Evolutionary conservation across 2,329 filamentous ascomycete genomes (phyloP), one percentile per base, ranked within the genome.

Genomic region (Xylaria sp.): DNA sequence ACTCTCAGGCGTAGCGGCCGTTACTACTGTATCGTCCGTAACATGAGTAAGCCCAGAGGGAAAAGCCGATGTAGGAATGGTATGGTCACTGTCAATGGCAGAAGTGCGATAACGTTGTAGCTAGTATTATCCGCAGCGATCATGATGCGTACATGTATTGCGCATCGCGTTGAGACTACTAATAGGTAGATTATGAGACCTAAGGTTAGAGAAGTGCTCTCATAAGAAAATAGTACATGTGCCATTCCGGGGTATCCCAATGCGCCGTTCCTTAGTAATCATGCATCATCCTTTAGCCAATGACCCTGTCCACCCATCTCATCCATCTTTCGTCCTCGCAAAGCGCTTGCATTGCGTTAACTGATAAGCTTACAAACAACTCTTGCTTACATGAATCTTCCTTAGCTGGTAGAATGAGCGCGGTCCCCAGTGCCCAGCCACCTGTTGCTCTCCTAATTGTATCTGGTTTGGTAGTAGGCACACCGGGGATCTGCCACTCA

Each of bases 401-500:
- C 69, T 68, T 75, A 35, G 77, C 77, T 18, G 78, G 78, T 23
- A 79, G 72, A 55, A 79, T 75, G 61, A 79, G 71, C 27, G 77
- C 77, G 42, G 75, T 79, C 8, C 77, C 76, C 40, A 79, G 70
- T 40, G 75, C 75, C 75, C 76, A 79, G 8, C 72, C 72, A 9
- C 76, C 77, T 63, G 76, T 75, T 29, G 75, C 78, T 60, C 78
- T 70, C 47, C 78, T 72, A 18, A 79, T 77, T 5, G 75, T 73
- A 71, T 82, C 80, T 51, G 81, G 75, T 69, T 79, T 81, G 6
- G 76, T 68, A 10, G 78, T 76, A n/a, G 79, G 76, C n/a, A 80
- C 74, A 32, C 80, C 80, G 16, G 78, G 76, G 62, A 79, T 79
- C 67, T 70, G 65, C 71, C 82, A 84, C 68, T 76, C 71, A 5